Evolutionary conservation across 495 filamentous ascomycete species (phyloP).

Genomic region (Neurospora cerealis): DNA sequence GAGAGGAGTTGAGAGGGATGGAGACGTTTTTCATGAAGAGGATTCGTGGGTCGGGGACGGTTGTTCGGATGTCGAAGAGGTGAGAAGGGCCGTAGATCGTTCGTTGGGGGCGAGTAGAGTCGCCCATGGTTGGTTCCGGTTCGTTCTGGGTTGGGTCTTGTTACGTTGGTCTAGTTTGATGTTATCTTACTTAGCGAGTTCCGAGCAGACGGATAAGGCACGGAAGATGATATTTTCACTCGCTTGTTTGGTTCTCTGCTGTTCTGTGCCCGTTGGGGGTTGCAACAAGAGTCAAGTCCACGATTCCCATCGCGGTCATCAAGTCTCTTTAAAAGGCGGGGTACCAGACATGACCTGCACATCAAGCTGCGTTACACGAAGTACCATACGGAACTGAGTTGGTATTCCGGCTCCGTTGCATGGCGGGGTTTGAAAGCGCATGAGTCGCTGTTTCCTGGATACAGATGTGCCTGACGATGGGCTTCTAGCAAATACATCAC

Average conservation of each 20-base stretch:
- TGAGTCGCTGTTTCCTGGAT: not conserved
- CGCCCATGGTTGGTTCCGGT: not conserved
- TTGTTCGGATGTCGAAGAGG: not conserved
- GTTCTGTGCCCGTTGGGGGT: not conserved
- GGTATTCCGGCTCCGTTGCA: too few relatives aligned
- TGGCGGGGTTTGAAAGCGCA: not conserved
- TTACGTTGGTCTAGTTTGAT: not conserved
- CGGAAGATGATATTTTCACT: not conserved
- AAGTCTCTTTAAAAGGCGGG: not conserved
- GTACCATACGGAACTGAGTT: not conserved
- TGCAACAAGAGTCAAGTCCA: not conserved
- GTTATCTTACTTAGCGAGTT: too few relatives aligned
- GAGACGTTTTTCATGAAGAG: conserved; percentile 19
- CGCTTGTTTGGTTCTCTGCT: not conserved
- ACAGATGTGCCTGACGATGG: too few relatives aligned
- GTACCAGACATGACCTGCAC: not conserved
- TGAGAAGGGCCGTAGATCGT: not conserved
- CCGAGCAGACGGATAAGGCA: too few relatives aligned
- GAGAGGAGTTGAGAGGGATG: conserved; percentile 16
- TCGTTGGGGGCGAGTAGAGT: not conserved
- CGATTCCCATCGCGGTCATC: not conserved
- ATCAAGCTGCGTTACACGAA: not conserved
- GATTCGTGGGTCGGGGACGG: conserved; percentile 7
- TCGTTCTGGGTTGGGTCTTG: not conserved
- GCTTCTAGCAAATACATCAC: too few relatives aligned